These are phyloP conservation scores for Lasiodiplodia sp. DNA, from an alignment of 2,329 filamentous ascomycete genomes.

Conservation along the genomic window DNA sequence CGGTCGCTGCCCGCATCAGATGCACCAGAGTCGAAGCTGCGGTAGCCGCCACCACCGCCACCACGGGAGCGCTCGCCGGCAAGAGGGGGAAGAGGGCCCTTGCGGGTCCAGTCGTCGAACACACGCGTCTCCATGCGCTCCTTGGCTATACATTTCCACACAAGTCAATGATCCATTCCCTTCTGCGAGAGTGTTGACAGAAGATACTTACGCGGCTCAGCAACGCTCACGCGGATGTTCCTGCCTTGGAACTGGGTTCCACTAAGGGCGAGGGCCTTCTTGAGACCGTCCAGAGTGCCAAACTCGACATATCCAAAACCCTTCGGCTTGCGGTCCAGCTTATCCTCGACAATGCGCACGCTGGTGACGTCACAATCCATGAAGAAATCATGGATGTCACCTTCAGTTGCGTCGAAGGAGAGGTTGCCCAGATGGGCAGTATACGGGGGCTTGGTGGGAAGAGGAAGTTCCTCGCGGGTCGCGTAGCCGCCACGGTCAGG, in stretches of 20 bases:
- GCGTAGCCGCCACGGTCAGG: slow-evolving; percentile 54
- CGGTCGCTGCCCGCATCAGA: slow-evolving; percentile 68
- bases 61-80: slow-evolving; percentile 64
- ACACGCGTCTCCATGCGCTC: slow-evolving; percentile 83
- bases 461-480: slow-evolving; percentile 77
- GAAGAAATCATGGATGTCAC: slow-evolving; percentile 87
- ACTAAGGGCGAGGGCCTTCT: slow-evolving; percentile 85
- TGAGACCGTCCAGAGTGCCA: slow-evolving; percentile 82
- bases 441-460: slow-evolving; percentile 91
- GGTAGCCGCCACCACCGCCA: slow-evolving; percentile 48
- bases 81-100: slow-evolving; percentile 83
- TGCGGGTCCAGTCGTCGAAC: slow-evolving; percentile 89
- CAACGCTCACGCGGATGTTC: slow-evolving; percentile 91
- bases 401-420: slow-evolving; percentile 88
- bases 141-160: slow-evolving; percentile 71
- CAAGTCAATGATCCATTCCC: slow-evolving; percentile 30
- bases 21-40: slow-evolving; percentile 60
- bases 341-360: slow-evolving; percentile 96
- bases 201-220: slow-evolving; percentile 87
- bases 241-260: slow-evolving; percentile 85
- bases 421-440: slow-evolving; percentile 97
- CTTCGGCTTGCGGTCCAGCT: slow-evolving; percentile 91
- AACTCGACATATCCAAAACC: slow-evolving; percentile 99
- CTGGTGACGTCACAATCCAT: slow-evolving; percentile 82
- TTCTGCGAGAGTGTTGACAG: background rate